Evolutionary conservation across 2,329 filamentous ascomycete species (phyloP), one percentile per base, ranked within the genome.

Genomic region (Proliferodiscus dingleyae): DNA sequence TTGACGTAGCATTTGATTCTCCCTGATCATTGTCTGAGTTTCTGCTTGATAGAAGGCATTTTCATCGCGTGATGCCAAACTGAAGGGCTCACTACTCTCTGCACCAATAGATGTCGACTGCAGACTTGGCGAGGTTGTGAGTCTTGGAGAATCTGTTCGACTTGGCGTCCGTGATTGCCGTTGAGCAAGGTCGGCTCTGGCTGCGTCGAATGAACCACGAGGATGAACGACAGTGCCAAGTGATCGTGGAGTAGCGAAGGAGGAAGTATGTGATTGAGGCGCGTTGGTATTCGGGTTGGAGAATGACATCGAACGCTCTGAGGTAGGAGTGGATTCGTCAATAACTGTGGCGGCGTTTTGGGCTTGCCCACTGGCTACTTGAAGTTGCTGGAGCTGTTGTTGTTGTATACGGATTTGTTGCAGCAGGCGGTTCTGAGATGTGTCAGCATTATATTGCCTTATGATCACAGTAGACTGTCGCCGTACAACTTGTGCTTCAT

Each of bases 1-100:
- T 62, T 83, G 75, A 50, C 83, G 81, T 41, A 91, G 69, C 86
- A 91, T 89, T 66, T 90, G 86, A 56, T 90, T 91, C 68, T 90
- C 87, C 21, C 87, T 74, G 18, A 81, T 77, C 57, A 91, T 66
- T 68, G 80, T 89, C 66, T 88, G 84, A 1, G 85, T 88, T 67
- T 91, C 87, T 4, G 86, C 86, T 63, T 89, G 85, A 59, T 90
- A 90, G 63, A 89, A 89, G 1, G 83, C 82, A 52, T 77, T 82
- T 62, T 90, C 86, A 58, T 89, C 86, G 15, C 85, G 72, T 6
- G 77, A 77, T n/a, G 76, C 77, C 1, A 85, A 71, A 38, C 75
- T 66, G 68, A 75, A 80, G 23, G 62, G 56, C 41, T 88, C 82
- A 26, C 74, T 75, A 42, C 71, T 73, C 45, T 83, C 80, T 15